phyloP scores from a whole-genome alignment of 257 asterid genomes.

The Scutellaria minor region DNA sequence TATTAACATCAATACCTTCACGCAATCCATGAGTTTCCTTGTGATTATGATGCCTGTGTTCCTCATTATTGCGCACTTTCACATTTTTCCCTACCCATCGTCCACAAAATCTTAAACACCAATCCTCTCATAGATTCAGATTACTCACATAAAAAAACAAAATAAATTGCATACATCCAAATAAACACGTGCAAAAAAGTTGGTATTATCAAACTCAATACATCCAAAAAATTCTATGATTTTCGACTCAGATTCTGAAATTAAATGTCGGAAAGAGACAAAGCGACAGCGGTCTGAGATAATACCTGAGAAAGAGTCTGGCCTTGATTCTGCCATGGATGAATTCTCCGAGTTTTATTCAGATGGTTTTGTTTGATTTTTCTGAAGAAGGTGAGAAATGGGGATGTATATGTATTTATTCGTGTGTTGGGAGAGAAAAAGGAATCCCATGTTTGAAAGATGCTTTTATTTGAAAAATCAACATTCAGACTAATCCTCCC shows the following conservation, averaged over 20 bases:
- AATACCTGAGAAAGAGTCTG: conserved; percentile 48
- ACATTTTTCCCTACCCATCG: conserved; percentile 48
- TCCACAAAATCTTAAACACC: not conserved
- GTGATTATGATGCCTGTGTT: conserved; percentile 43
- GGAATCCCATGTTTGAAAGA: too few species aligned
- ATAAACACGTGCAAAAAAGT: not conserved
- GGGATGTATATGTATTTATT: too few species aligned
- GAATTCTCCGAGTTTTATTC: conserved; percentile 22
- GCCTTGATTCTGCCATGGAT: conserved; percentile 54
- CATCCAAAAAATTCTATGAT: not conserved
- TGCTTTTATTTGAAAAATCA: too few species aligned
- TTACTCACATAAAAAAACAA: too few species aligned
- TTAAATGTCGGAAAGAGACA: not conserved
- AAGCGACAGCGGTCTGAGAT: not conserved
- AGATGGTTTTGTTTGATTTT: not conserved
- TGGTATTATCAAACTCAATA: not conserved
- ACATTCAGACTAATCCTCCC: too few species aligned
- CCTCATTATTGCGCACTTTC: conserved; percentile 8
- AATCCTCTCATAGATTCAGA: conserved; percentile 1
- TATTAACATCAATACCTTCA: conserved; percentile 56
- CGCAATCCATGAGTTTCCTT: conserved; percentile 77
- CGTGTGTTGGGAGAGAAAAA: too few species aligned
- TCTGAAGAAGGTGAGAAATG: too few species aligned
- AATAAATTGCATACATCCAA: not conserved
- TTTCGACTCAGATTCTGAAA: conserved; percentile 1